Percentiles rank a stretch among this genome's conserved stretches.
Conservation (phyloP, 2,329 filamentous ascomycete genomes). For the Aspergillus oerlinghausenensis region DNA sequence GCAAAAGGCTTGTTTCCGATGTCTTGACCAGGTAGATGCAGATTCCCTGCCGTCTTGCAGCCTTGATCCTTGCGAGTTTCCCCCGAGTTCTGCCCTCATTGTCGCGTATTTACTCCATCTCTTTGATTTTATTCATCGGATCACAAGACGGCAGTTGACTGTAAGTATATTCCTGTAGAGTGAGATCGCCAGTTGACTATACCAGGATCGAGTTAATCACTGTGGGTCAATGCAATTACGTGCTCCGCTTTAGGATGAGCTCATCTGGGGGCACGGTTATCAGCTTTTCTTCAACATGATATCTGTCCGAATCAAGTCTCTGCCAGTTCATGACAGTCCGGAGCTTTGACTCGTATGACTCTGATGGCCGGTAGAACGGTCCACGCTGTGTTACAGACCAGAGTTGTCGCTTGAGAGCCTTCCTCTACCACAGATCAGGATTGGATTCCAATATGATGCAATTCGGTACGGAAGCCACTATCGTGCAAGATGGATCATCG, state of each 20-base stretch:
- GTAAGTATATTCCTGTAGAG: neutral
- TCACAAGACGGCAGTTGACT: neutral
- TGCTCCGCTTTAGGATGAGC: constrained; percentile 9
- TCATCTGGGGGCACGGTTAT: constrained; percentile 1
- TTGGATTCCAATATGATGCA: too few species aligned
- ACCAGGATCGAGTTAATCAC: neutral
- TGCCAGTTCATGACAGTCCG: too few species aligned
- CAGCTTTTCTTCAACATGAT: neutral
- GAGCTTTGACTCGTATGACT: neutral
- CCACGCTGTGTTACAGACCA: too few species aligned
- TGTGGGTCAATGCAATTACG: constrained; percentile 3
- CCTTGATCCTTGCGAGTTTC: neutral
- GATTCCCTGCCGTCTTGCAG: neutral
- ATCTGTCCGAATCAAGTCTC: neutral
- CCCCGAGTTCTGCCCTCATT: neutral
- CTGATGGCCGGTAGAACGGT: neutral
- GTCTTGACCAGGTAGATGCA: too few species aligned
- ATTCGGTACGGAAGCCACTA: neutral
- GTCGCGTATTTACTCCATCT: too few species aligned
- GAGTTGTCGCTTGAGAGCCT: too few species aligned
- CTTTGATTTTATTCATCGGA: neutral
- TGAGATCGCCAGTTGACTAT: neutral
- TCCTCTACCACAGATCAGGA: too few species aligned
- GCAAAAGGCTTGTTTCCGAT: neutral
- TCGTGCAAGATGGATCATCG: neutral